A percentile compares a stretch with the other conserved stretches of the same genome.
phyloP scores from a whole-genome alignment of 805 yeast species.

The Candida koratica region DNA sequence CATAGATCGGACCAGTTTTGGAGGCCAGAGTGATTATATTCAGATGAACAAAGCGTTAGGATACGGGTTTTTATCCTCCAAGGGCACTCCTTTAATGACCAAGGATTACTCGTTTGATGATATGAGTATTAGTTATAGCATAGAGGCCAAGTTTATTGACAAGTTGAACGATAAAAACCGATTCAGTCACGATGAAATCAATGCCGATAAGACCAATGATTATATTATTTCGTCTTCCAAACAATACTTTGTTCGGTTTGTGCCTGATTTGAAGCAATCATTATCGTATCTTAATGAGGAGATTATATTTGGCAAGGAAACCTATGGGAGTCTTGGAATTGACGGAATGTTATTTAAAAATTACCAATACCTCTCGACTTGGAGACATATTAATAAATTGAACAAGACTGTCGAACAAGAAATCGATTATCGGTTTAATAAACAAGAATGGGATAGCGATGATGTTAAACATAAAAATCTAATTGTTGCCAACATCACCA shows the following conservation, averaged over 20 bases:
- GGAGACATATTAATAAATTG: slow-evolving; percentile 28
- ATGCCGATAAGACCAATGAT: slow-evolving; percentile 29
- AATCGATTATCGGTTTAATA: slow-evolving; percentile 29
- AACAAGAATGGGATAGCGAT: slow-evolving; percentile 22
- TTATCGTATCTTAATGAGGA: slow-evolving; percentile 24
- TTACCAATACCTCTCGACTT: slow-evolving; percentile 26
- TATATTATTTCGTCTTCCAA: slow-evolving; percentile 34
- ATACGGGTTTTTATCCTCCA: slow-evolving; percentile 47
- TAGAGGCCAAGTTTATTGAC: slow-evolving; percentile 56
- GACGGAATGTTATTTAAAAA: slow-evolving; percentile 31
- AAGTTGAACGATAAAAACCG: slow-evolving; percentile 29
- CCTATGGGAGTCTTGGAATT: slow-evolving; percentile 30
- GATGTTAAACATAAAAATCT: slow-evolving; percentile 35
- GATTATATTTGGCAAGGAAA: slow-evolving; percentile 23
- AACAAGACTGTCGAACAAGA: slow-evolving; percentile 34
- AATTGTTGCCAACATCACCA: slow-evolving; percentile 12
- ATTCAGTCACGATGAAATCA: slow-evolving; percentile 33
- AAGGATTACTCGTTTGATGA: slow-evolving; percentile 44
- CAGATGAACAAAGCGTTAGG: slow-evolving; percentile 44
- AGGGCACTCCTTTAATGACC: slow-evolving; percentile 53
- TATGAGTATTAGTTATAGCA: slow-evolving; percentile 46
- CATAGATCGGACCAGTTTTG: slow-evolving; percentile 34
- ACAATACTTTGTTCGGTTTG: slow-evolving; percentile 37
- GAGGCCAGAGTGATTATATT: slow-evolving; percentile 31
- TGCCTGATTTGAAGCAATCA: slow-evolving; percentile 35